phyloP scores from a whole-genome alignment of 2,329 filamentous ascomycete genomes.

The Neonectria coccinea region DNA sequence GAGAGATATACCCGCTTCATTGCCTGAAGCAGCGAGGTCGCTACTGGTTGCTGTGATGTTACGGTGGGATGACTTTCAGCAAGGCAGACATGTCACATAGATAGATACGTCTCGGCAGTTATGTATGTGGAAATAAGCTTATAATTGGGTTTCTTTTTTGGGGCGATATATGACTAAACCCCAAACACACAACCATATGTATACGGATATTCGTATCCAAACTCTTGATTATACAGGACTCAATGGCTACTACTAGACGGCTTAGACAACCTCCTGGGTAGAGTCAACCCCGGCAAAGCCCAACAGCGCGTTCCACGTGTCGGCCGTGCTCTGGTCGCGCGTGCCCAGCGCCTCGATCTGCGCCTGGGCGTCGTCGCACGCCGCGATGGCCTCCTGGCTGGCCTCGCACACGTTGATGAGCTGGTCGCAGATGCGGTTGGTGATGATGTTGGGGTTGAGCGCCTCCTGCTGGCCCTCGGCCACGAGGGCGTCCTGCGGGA shows the following conservation, averaged over 20 bases:
- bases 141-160: neutral
- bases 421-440: constrained; percentile 78
- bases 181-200: neutral
- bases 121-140: neutral
- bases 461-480: constrained; percentile 72
- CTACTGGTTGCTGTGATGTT: too few relatives aligned
- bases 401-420: constrained; percentile 74
- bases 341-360: constrained; percentile 63
- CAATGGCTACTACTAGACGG: neutral
- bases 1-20: neutral
- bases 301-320: constrained; percentile 59
- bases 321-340: constrained; percentile 60
- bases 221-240: neutral
- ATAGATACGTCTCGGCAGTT: neutral
- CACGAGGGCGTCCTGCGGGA: constrained; percentile 71
- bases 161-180: neutral
- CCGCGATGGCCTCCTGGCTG: constrained; percentile 67
- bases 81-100: neutral
- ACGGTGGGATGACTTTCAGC: neutral
- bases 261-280: constrained; percentile 34
- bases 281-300: constrained; percentile 50
- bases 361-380: constrained; percentile 65
- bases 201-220: neutral
- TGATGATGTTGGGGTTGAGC: constrained; percentile 79
- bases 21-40: too few relatives aligned